phyloP scores from a whole-genome alignment of 2,329 filamentous ascomycete genomes.

The Decorospora gaudefroyi region DNA sequence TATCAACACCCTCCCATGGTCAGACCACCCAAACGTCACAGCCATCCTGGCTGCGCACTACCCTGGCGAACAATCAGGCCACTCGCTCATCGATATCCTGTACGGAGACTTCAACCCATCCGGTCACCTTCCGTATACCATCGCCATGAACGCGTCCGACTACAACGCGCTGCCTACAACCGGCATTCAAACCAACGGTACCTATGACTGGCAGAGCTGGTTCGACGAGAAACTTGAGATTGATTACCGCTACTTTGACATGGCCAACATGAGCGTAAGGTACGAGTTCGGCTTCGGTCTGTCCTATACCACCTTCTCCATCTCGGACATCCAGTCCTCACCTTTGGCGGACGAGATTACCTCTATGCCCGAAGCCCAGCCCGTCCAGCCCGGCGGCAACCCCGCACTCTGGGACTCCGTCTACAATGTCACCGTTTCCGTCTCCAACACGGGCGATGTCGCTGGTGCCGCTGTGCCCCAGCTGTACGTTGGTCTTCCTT shows the following conservation, averaged over 20 bases:
- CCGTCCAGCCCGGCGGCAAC: conserved; percentile 52
- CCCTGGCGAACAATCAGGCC: conserved; percentile 50
- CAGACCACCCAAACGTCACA: conserved; percentile 51
- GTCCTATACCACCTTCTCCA: conserved; percentile 74
- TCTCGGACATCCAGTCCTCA: conserved; percentile 65
- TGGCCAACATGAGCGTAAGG: conserved; percentile 64
- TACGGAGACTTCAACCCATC: conserved; percentile 78
- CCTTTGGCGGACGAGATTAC: conserved; percentile 62
- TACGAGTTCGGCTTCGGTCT: conserved; percentile 83
- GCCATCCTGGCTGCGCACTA: conserved; percentile 51
- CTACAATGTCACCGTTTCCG: conserved; percentile 67
- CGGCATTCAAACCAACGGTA: conserved; percentile 48
- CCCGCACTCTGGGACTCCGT: conserved; percentile 67
- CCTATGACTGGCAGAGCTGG: conserved; percentile 55
- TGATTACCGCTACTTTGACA: conserved; percentile 78
- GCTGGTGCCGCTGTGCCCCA: conserved; percentile 60
- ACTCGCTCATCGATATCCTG: conserved; percentile 55
- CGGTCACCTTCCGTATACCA: conserved; percentile 84
- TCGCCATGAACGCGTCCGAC: conserved; percentile 72
- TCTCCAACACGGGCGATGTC: conserved; percentile 69
- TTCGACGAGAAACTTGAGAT: conserved; percentile 69
- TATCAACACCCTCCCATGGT: conserved; percentile 51
- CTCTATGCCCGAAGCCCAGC: conserved; percentile 54
- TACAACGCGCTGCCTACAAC: conserved; percentile 58
- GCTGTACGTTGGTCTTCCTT: conserved; percentile 59